Percentiles rank a stretch among this genome's conserved stretches.
These are phyloP conservation scores for Rubia balearica DNA, from an alignment of 305 asterid genomes.

Conservation along the genomic window DNA sequence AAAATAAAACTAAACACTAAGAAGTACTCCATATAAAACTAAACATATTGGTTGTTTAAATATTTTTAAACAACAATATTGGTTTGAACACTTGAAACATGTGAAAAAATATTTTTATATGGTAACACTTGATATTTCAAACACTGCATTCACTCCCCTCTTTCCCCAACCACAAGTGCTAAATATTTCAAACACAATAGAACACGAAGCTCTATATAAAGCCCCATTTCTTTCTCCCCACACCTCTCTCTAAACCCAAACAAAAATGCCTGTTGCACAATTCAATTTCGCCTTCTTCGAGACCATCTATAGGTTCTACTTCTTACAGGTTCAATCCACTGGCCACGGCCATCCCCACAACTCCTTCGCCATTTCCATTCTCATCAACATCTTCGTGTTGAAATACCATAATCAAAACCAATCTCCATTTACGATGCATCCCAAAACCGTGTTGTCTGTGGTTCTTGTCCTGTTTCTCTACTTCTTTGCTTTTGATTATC, in stretches of 20 bases:
- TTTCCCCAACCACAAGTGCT: not conserved
- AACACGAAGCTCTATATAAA: not conserved
- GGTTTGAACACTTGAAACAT: no score
- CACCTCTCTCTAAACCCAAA: not conserved
- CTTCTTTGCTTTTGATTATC: not conserved
- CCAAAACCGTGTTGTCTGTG: not conserved
- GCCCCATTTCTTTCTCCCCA: not conserved
- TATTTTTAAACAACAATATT: no score
- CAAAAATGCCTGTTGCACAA: not conserved
- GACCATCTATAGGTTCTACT: not conserved
- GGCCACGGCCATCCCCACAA: not conserved
- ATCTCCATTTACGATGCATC: not conserved
- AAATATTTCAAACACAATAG: not conserved
- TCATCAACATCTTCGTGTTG: not conserved
- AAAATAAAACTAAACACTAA: no score
- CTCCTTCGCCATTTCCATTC: not conserved
- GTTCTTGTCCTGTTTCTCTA: not conserved
- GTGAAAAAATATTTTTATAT: no score
- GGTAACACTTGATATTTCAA: no score
- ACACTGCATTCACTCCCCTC: no score
- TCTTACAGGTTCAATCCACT: not conserved
- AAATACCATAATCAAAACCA: not conserved
- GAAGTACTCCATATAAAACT: no score
- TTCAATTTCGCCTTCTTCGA: not conserved
- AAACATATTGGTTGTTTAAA: no score